Evolutionary conservation across 805 yeast species (phyloP).

Genomic region (Citeromyces nyonsensis): DNA sequence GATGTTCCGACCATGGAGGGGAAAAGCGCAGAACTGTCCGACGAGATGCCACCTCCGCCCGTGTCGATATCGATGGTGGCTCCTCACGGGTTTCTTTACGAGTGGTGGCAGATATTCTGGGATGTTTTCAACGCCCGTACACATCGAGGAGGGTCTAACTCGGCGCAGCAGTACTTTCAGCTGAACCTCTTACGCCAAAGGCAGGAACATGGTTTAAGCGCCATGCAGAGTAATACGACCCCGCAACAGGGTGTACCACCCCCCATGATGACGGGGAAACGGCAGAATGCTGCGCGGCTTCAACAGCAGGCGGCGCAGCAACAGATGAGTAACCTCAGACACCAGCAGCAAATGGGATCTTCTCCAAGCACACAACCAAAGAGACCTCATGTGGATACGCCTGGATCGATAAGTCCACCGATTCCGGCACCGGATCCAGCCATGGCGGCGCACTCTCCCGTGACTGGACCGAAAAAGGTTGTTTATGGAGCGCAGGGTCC

Average conservation of each 20-base stretch:
- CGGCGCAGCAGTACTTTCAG: conserved; percentile 62
- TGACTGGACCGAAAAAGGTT: conserved; percentile 14
- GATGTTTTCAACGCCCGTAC: conserved; percentile 78
- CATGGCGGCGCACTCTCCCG: conserved; percentile 4
- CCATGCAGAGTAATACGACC: conserved; percentile 6
- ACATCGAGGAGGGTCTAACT: conserved; percentile 41
- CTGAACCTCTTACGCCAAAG: conserved; percentile 42
- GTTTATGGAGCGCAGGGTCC: conserved; percentile 7
- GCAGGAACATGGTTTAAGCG: conserved; percentile 24
- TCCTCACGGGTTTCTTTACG: conserved; percentile 75
- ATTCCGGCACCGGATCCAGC: conserved; percentile 3
- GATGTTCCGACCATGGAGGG: conserved; percentile 34
- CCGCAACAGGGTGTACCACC: conserved; percentile 11
- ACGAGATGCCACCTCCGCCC: conserved; percentile 18
- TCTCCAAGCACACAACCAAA: conserved; percentile 6
- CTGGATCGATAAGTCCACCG: conserved; percentile 2
- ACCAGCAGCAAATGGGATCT: conserved; percentile 14
- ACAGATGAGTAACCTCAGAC: conserved; percentile 34
- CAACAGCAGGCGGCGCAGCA: conserved; percentile 14
- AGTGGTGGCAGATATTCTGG: conserved; percentile 97
- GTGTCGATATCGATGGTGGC: conserved; percentile 54
- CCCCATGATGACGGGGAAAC: conserved; percentile 12
- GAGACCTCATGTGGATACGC: conserved; percentile 9
- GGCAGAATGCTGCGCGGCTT: conserved; percentile 6
- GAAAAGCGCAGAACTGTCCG: conserved; percentile 3